These are phyloP conservation scores for Magnusiomyces tetraspermus DNA, from an alignment of 1,139 yeast species.

Conservation along the genomic window DNA sequence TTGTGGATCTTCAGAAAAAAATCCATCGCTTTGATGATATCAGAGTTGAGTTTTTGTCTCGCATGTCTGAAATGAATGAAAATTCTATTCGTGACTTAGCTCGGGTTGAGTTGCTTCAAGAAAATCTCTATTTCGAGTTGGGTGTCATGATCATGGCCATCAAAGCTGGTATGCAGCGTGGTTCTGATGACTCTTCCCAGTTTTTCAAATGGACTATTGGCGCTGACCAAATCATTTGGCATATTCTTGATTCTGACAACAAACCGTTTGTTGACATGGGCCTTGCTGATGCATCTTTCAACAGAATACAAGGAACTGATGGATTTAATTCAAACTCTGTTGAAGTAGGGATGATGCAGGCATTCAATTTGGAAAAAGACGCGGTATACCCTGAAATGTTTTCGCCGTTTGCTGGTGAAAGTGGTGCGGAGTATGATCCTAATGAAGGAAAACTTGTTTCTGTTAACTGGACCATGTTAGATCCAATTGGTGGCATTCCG, in stretches of 20 bases:
- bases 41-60: slow-evolving; percentile 37
- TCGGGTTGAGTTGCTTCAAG: slow-evolving; percentile 47
- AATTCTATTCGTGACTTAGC: slow-evolving; percentile 26
- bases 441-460: slow-evolving; percentile 36
- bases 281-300: slow-evolving; percentile 52
- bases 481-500: slow-evolving; percentile 80
- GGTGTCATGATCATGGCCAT: slow-evolving; percentile 60
- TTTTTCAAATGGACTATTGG: slow-evolving; percentile 51
- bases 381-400: slow-evolving; percentile 65
- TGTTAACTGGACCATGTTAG: slow-evolving; percentile 62
- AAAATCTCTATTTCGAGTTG: slow-evolving; percentile 49
- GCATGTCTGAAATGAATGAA: slow-evolving; percentile 23
- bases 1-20: slow-evolving; percentile 47
- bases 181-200: slow-evolving; percentile 33
- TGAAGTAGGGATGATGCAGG: slow-evolving; percentile 55
- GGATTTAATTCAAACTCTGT: slow-evolving; percentile 55
- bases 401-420: slow-evolving; percentile 38
- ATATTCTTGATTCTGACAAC: slow-evolving; percentile 51
- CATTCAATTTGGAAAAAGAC: slow-evolving; percentile 53
- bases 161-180: slow-evolving; percentile 39
- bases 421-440: slow-evolving; percentile 22
- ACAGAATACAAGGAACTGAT: slow-evolving; percentile 51
- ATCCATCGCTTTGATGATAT: slow-evolving; percentile 41
- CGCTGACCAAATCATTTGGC: slow-evolving; percentile 67
- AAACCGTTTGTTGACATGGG: slow-evolving; percentile 66